phyloP scores from a whole-genome alignment of 495 filamentous ascomycete species.

The Friedmanniomyces endolithicus region DNA sequence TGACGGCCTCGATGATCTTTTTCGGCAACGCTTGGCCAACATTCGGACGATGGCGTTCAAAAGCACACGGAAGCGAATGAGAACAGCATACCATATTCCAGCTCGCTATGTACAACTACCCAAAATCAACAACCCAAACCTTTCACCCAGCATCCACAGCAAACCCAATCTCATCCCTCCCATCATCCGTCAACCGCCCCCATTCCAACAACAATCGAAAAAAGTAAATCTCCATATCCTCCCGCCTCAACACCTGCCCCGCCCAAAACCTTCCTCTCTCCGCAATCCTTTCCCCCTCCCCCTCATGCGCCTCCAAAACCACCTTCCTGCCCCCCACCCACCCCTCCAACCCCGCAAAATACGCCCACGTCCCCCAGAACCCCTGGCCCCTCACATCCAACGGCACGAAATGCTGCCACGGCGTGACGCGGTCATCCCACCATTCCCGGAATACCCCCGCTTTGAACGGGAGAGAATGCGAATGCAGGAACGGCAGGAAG shows the following conservation, averaged over 20 bases:
- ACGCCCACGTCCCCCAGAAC: constrained; percentile 25
- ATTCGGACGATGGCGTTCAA: not conserved
- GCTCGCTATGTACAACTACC: not conserved
- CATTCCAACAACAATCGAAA: constrained; percentile 66
- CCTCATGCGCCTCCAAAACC: constrained; percentile 28
- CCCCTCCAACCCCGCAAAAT: constrained; percentile 26
- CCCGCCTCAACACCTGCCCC: constrained; percentile 49
- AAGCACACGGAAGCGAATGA: not conserved
- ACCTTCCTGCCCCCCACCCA: constrained; percentile 1
- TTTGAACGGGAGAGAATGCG: constrained; percentile 51
- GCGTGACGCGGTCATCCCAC: constrained; percentile 56
- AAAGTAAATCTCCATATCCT: constrained; percentile 77
- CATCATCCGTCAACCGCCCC: constrained; percentile 31
- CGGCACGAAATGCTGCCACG: constrained; percentile 72
- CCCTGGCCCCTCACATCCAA: constrained; percentile 47
- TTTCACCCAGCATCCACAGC: not conserved
- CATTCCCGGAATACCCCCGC: constrained; percentile 58
- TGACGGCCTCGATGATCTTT: not conserved
- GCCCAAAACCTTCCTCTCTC: constrained; percentile 56
- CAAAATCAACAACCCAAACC: not conserved
- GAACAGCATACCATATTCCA: not conserved
- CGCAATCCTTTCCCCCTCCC: constrained; percentile 50
- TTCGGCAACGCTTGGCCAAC: not conserved
- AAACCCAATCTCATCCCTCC: constrained; percentile 22
- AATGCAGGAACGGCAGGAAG: constrained; percentile 50